These are phyloP conservation scores for Colletotrichum abscissum DNA, from an alignment of 2,329 filamentous ascomycete genomes.

Conservation along the genomic window DNA sequence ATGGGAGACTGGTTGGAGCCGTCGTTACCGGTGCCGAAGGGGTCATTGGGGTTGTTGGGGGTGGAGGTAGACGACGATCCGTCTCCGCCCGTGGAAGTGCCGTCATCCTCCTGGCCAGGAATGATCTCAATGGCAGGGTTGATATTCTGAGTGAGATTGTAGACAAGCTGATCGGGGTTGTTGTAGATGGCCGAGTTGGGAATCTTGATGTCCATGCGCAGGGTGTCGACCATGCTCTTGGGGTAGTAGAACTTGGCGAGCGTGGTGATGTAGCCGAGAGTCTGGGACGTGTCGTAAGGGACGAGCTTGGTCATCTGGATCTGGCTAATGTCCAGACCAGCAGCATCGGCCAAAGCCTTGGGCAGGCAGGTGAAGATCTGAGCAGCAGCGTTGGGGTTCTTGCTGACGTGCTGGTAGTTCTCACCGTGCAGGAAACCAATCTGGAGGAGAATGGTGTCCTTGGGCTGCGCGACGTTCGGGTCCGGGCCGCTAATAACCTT, in stretches of 20 bases:
- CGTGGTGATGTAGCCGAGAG: conserved; percentile 84
- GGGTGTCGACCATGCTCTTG: conserved; percentile 71
- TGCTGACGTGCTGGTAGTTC: conserved; percentile 86
- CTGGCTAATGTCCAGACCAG: conserved; percentile 65
- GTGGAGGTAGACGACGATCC: conserved; percentile 49
- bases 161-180: conserved; percentile 72
- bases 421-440: conserved; percentile 85
- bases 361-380: conserved; percentile 90
- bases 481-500: conserved; percentile 79
- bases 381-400: conserved; percentile 76
- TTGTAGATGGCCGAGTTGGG: conserved; percentile 81
- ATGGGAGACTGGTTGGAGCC: conserved; percentile 65
- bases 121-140: conserved; percentile 83
- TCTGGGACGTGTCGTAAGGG: conserved; percentile 78
- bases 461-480: conserved; percentile 63
- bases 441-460: conserved; percentile 79
- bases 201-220: conserved; percentile 77
- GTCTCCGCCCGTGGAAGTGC: conserved; percentile 51
- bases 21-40: conserved; percentile 54
- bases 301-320: conserved; percentile 77
- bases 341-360: conserved; percentile 73
- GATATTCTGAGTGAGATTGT: conserved; percentile 81
- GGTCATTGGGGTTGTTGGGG: conserved; percentile 51
- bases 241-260: conserved; percentile 78
- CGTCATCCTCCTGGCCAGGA: conserved; percentile 54